Base-by-base conservation (phyloP, 352 stramenopile species). In the Globisporangium cederbergense region DNA sequence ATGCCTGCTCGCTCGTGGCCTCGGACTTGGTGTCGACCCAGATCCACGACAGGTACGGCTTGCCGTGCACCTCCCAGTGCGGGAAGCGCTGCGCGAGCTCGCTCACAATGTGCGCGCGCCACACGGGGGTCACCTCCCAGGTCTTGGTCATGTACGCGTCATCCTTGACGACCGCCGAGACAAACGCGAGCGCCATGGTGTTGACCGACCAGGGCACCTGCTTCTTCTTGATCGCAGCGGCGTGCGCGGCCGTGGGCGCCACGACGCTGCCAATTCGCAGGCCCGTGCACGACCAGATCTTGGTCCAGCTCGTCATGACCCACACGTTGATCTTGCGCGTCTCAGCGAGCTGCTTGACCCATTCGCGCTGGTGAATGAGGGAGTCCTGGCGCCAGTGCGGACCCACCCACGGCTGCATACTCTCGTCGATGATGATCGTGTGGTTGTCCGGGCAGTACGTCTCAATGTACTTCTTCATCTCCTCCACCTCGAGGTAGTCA, bases 151-250 rank as follows among this genome's bases (percentile, higher is more conserved):
- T 68, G 74, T 93, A 93, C 51, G 70, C 81, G 30, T 81, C 75
- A 62, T 93, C 85, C 63, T 90, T 79, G 47, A 93, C 86, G 40
- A 95, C 86, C 34, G 82, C 81, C 30, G 85, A 95, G 60, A 95
- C 76, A 58, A 93, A 95, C 20, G 83, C 86, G 54, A 97, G 70
- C 55, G 89, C 89, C 81, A 97, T 96, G 49, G 83, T 92, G 76
- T 97, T 97, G 60, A 97, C 85, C 50, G 87, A 96, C 89, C 89
- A 97, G 32, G 89, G 89, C 68, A 97, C 89, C 66, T 97, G 89
- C 73, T 97, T 97, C 60, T 84, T 77, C 76, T 97, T 96, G 72
- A 97, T 93, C 51, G 75, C 72, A 6, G 84, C 86, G 7, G 85
- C 87, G 57, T 95, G 83, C 56, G 79, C 74, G 2, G 86, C 63